Base-by-base conservation (phyloP, 441 rosid genomes). In the Croton setiger region DNA sequence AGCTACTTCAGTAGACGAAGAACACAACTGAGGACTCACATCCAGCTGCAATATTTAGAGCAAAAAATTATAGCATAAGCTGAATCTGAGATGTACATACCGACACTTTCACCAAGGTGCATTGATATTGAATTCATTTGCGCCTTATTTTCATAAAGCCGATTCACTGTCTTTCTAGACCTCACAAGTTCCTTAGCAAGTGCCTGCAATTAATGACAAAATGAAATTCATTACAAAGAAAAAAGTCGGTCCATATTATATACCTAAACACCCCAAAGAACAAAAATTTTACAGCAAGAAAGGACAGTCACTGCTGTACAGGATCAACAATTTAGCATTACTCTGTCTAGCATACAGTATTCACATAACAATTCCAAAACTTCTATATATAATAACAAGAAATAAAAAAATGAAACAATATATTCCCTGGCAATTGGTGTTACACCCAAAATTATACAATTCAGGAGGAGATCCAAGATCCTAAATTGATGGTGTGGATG, bases 41-140 rank as follows among this genome's bases (percentile, higher is more conserved):
- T 54, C 37, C 44, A 51, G 21, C 55, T 44, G 49, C 43, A 55
- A 63, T 5, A 33, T 35, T 18, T 57, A 35, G 17, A 27, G 66
- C 18, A 14, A 37, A 31, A 79, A 53, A 43, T 39, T 45, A 56
- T 48, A 59, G 33, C 36, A 56, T 20, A 35, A 56, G 54, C 18
- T 27, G 61, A 72, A 39, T 43, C 69, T 33, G 59, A 60, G 78
- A 64, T 71, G 70, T 33, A 63, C 79, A 69, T 86, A 93, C 98
- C 97, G 27, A 93, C 89, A 71, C 98, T 93, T 79, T 91, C 97
- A 11, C 98, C 96, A n/a, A 93, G 96, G 69, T 91, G 98, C 98
- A 91, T 90, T 3, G 97, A 93, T 77, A 93, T 88, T 17, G 98
- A 93, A 82, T 93, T 93, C 89, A 91, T 65, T 71, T 93, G 98